phyloP scores from a whole-genome alignment of 139 green algal genomes.

The Coccomyxa sp. region DNA sequence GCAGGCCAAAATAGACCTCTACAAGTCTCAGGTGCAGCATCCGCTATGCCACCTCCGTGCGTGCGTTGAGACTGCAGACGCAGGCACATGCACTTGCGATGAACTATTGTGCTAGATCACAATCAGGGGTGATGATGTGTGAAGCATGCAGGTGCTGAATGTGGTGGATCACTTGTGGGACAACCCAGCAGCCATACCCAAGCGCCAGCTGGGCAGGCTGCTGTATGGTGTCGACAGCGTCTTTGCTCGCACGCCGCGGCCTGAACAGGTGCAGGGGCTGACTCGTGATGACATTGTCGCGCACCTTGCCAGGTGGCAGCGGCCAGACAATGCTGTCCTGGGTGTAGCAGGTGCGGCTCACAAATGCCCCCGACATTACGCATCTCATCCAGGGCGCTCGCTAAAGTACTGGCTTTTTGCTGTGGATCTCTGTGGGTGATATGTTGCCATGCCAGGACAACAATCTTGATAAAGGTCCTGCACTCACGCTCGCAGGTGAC shows the following conservation, averaged over 20 bases:
- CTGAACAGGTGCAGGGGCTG: constrained; percentile 15
- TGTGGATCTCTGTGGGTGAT: not conserved
- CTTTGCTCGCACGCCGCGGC: constrained; percentile 52
- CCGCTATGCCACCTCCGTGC: not conserved
- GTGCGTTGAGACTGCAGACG: not conserved
- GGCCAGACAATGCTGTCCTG: constrained; percentile 67
- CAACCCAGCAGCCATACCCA: constrained; percentile 27
- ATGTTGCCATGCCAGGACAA: not conserved
- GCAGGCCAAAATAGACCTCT: constrained; percentile 44
- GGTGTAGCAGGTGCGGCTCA: constrained; percentile 67
- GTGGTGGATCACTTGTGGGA: constrained; percentile 65
- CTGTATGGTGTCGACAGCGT: constrained; percentile 66
- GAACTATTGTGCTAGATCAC: not conserved
- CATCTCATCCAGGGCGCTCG: not conserved
- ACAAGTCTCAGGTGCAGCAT: constrained; percentile 35
- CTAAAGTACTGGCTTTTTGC: not conserved
- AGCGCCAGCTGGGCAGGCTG: constrained; percentile 48
- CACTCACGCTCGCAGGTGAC: constrained; percentile 43
- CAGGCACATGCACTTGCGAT: not conserved
- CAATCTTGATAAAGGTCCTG: not conserved
- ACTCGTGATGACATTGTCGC: constrained; percentile 21
- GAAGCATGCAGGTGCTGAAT: constrained; percentile 44
- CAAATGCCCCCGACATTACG: not conserved
- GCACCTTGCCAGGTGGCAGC: constrained; percentile 37
- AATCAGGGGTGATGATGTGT: not conserved